Evolutionary conservation across 305 asterid species (phyloP).

Genomic region (Fraxinus xanthoxyloides): DNA sequence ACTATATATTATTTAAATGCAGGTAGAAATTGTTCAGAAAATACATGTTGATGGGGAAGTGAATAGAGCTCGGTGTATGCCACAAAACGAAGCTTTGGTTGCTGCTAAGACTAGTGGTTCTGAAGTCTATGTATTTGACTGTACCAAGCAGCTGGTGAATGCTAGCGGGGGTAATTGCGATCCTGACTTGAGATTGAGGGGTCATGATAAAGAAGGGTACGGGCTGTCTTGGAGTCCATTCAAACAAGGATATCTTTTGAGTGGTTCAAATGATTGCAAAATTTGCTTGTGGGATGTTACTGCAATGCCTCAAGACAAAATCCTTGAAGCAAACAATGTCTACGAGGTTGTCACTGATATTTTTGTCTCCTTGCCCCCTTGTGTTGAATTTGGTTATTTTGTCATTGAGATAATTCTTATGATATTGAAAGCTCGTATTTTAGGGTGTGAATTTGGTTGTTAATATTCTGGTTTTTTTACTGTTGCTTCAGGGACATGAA

Average conservation of each 20-base stretch:
- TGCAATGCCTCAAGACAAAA: conserved; percentile 57
- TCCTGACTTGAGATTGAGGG: conserved; percentile 74
- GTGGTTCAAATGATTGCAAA: conserved; percentile 85
- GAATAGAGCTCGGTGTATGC: conserved; percentile 84
- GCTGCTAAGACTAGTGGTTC: conserved; percentile 80
- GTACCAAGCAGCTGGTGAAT: conserved; percentile 43
- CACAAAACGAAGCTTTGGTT: conserved; percentile 66
- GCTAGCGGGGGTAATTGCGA: conserved; percentile 39
- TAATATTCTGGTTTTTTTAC: not conserved
- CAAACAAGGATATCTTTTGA: conserved; percentile 74
- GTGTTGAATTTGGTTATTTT: conserved; percentile 5
- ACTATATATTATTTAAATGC: conserved; percentile 3
- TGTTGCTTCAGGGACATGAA: conserved; percentile 60
- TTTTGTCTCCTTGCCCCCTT: not conserved
- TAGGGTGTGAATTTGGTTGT: not conserved
- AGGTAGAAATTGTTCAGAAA: conserved; percentile 82
- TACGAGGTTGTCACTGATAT: conserved; percentile 50
- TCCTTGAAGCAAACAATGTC: conserved; percentile 55
- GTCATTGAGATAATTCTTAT: not conserved
- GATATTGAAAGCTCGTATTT: not conserved
- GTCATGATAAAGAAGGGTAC: conserved; percentile 91
- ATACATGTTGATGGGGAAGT: conserved; percentile 89
- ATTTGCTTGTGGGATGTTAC: conserved; percentile 90
- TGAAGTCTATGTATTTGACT: conserved; percentile 78
- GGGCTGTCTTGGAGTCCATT: conserved; percentile 91